These are phyloP conservation scores for Taphrina pruni DNA, from an alignment of 1,139 yeast species.

Conservation along the genomic window DNA sequence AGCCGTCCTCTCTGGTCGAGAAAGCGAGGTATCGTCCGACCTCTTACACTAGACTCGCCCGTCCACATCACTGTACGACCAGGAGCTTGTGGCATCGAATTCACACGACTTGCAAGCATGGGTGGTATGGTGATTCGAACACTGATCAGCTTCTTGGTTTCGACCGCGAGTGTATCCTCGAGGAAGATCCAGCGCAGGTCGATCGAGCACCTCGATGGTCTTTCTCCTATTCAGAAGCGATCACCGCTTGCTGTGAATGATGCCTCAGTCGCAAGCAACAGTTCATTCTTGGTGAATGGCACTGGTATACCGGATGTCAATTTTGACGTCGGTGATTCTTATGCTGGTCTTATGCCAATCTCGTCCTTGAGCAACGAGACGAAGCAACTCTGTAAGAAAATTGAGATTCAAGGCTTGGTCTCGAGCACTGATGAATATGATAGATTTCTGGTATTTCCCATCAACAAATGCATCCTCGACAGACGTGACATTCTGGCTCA, in stretches of 20 bases:
- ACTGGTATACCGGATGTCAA: conserved; percentile 29
- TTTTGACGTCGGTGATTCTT: conserved; percentile 27
- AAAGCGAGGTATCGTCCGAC: too few species aligned
- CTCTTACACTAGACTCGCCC: too few species aligned
- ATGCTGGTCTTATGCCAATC: conserved; percentile 38
- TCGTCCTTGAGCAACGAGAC: conserved; percentile 11
- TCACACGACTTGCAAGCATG: neutral
- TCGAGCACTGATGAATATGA: neutral
- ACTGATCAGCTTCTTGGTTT: neutral
- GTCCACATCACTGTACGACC: neutral
- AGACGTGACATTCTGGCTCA: conserved; percentile 68
- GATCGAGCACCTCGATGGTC: neutral
- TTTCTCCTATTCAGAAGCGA: neutral
- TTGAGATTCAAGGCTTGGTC: neutral
- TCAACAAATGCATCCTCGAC: conserved; percentile 11
- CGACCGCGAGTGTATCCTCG: neutral
- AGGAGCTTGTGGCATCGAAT: neutral
- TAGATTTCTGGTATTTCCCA: conserved; percentile 40
- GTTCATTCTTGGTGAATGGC: conserved; percentile 33
- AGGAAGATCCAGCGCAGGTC: conserved; percentile 14
- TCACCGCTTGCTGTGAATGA: conserved; percentile 4
- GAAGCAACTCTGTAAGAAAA: conserved; percentile 19
- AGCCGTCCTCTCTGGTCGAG: neutral
- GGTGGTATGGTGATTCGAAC: neutral
- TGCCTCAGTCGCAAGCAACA: neutral